Evolutionary conservation across 768 basidiomycete species (phyloP), one percentile per base, ranked within the genome.

Genomic region (Trametes meyenii): DNA sequence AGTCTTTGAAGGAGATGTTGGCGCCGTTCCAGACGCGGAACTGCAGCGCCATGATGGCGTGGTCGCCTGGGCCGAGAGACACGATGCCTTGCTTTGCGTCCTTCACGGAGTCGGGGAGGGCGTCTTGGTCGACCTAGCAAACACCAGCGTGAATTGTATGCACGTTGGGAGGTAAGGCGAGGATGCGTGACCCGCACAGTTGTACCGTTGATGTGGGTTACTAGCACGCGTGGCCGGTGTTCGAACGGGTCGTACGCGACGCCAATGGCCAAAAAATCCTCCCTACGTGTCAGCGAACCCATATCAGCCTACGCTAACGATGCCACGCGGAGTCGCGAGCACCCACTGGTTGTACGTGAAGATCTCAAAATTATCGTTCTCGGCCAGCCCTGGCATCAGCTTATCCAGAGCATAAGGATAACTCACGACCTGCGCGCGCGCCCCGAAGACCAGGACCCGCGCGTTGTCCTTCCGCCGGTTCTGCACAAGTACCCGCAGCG

Each of bases 21-120:
- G 23, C 33, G 43, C 58, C 58, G 58, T 60, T 23, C 16, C 58
- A 50, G 36, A 60, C 44, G 50, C 58, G 58, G 51, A 60, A 60
- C 23, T 60, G 58, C 19, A 52, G 42, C 26, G 45, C 42, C 43
- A 60, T 21, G 43, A 60, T 46, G n/a, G 44, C 58, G 44, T 52
- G 52, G 3, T 60, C 58, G 42, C 58, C 58, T 8, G 35, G 35
- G 29, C 46, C 13, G 43, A 60, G 58, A 2, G 49, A 29, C 21
- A 60, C 23, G 35, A 50, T 40, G 43, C 50, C 58, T 14, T 29
- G 39, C 16, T 33, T 16, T 12, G 42, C 42, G 43, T 59, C 42
- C 6, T 44, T 19, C 11, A 59, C 19, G 36, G 17, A 23, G 1
- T 29, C n/a, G 13, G 58, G 58, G 8, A 23, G 35, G 5, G 46